Base-by-base conservation (phyloP, 768 basidiomycete genomes). In the Collybia sordida region DNA sequence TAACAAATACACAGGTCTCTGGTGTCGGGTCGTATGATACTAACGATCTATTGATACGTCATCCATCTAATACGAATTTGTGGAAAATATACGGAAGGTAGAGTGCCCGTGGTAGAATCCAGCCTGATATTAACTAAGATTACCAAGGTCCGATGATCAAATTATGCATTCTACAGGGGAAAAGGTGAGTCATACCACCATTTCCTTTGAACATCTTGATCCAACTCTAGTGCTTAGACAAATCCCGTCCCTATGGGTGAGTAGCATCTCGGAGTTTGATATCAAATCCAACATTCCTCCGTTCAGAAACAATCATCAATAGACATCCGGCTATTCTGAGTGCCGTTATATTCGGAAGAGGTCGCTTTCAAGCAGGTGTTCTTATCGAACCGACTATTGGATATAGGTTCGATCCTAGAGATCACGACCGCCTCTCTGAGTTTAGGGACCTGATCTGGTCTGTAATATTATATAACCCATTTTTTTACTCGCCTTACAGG, bases 161-260 rank as follows among this genome's bases (percentile, higher is more conserved):
- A 72, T 79, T 35, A 70, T 72, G 59, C 64, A 72, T 37, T 64
- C 59, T 25, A 74, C 69, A 11, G 74, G 74, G 17, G 69, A 72
- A 53, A 74, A 72, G 68, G 70, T 69, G 38, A n/a, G 41, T 35
- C 40, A 18, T 18, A 15, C 39, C 24, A 38, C 38, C 7, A 35
- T 25, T 41, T 21, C 14, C n/a, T 31, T 23, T 18, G 41, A 2
- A 14, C 4, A 19, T 18, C 48, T 21, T 45, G 18, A 40, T 24
- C 11, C 49, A 22, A 31, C 8, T 36, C 8, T 36, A 15, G 19
- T 21, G 36, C 49, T 21, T 42, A 73, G 71, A 72, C 69, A 6
- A 74, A 72, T 49, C 72, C 72, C 2, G 66, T 57, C 0, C 72
- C 72, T 1, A 48, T 74, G 18, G 68, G 70, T 68, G 39, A 34